These are phyloP conservation scores for Cystoisospora suis DNA, from an alignment of 169 alveolate species.

Conservation along the genomic window DNA sequence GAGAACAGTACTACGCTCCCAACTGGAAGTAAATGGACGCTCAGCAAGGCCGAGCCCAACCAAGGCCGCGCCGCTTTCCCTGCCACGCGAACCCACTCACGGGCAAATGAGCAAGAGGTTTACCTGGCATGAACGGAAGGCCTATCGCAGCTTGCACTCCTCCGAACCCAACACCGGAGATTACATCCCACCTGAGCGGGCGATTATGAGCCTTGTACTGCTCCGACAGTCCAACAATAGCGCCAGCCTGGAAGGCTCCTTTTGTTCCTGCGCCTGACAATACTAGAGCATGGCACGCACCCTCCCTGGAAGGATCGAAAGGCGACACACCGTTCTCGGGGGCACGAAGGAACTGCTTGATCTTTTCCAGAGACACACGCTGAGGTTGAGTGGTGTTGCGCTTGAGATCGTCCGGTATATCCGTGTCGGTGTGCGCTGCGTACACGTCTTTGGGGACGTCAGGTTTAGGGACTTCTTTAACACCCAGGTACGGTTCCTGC, in stretches of 20 bases:
- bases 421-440: background rate
- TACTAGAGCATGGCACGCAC: constrained; percentile 32
- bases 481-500: constrained; percentile 11
- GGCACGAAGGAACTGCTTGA: background rate
- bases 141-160: constrained; percentile 14
- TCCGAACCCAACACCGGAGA: constrained; percentile 29
- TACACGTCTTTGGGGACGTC: background rate
- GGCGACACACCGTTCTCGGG: background rate
- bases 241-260: constrained; percentile 47
- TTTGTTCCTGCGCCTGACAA: constrained; percentile 39
- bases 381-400: background rate
- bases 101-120: no score
- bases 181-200: constrained; percentile 35
- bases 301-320: background rate
- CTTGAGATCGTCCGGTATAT: background rate
- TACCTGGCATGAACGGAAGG: constrained; percentile 32
- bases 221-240: constrained; percentile 32
- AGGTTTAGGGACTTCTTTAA: background rate
- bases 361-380: background rate
- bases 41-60: no score
- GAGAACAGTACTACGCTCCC: no score
- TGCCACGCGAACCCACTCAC: no score
- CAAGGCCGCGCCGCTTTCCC: no score
- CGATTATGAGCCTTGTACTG: constrained; percentile 10
- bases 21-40: no score